These are phyloP conservation scores for Fusarium illudens DNA, from an alignment of 2,329 filamentous ascomycete species.

Conservation along the genomic window DNA sequence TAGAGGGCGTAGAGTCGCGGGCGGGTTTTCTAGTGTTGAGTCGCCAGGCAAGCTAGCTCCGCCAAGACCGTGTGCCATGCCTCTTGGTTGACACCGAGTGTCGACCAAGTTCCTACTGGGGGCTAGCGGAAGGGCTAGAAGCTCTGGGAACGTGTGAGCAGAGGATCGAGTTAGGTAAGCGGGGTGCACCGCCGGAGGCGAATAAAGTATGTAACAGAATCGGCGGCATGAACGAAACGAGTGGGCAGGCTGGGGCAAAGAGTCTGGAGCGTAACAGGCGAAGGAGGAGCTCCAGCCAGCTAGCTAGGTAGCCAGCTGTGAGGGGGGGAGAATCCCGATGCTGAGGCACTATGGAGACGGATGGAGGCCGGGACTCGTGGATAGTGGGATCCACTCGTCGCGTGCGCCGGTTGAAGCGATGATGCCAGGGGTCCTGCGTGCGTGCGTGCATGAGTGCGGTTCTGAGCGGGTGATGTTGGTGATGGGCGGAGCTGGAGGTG, in stretches of 20 bases:
- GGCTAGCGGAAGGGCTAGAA: slow-evolving; percentile 6
- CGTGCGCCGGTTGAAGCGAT: slow-evolving; percentile 32
- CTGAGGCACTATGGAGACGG: slow-evolving; percentile 33
- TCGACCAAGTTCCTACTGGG: slow-evolving; percentile 6
- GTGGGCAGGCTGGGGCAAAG: background rate
- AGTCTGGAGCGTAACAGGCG: slow-evolving; percentile 19
- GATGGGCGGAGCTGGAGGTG: background rate
- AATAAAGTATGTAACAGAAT: slow-evolving; percentile 16
- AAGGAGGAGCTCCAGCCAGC: background rate
- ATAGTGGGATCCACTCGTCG: slow-evolving; percentile 35
- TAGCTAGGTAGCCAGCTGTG: background rate
- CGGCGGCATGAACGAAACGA: slow-evolving; percentile 12
- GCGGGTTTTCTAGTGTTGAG: slow-evolving; percentile 15
- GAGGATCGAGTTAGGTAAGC: background rate
- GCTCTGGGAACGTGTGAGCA: background rate
- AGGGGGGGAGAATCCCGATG: slow-evolving; percentile 25
- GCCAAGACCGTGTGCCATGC: slow-evolving; percentile 33
- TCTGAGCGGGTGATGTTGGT: slow-evolving; percentile 2
- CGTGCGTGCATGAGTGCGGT: background rate
- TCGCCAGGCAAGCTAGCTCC: slow-evolving; percentile 1
- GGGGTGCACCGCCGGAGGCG: background rate
- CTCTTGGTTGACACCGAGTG: slow-evolving; percentile 18
- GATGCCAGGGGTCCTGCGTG: slow-evolving; percentile 24
- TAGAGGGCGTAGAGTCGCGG: slow-evolving; percentile 17
- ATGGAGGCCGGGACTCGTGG: slow-evolving; percentile 20